A percentile compares a stretch with the other conserved stretches of the same genome.
Conservation (phyloP, 192 early-diverging fungal genomes). For the Jimgerdemannia lactiflua region DNA sequence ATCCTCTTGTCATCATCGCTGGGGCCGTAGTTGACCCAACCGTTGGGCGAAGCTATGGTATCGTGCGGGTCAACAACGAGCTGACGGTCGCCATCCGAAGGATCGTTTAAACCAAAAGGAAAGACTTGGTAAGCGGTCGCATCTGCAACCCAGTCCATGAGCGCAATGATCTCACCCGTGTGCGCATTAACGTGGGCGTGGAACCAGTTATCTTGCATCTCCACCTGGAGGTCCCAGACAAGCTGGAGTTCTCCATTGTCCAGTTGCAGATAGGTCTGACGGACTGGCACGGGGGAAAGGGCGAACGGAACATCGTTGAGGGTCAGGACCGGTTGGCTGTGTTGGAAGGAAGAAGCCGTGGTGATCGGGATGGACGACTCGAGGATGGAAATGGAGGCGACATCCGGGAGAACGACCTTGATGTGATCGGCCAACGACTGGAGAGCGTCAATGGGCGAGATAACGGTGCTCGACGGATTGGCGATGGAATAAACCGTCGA, state of each 20-base stretch:
- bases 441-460: conserved; percentile 65
- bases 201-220: conserved; percentile 82
- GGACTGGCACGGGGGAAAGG: conserved; percentile 51
- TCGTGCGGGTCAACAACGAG: conserved; percentile 54
- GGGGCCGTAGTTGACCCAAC: conserved; percentile 69
- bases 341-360: conserved; percentile 31
- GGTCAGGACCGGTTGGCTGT: conserved; percentile 28
- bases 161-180: conserved; percentile 55
- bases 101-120: conserved; percentile 80
- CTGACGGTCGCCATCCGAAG: conserved; percentile 58
- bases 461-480: conserved; percentile 9
- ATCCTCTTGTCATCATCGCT: not conserved
- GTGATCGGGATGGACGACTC: conserved; percentile 17
- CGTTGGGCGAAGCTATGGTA: conserved; percentile 54
- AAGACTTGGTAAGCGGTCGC: conserved; percentile 73
- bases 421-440: conserved; percentile 58
- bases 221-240: conserved; percentile 82
- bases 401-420: conserved; percentile 45
- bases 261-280: conserved; percentile 63
- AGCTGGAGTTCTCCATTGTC: conserved; percentile 54
- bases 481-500: not conserved
- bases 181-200: conserved; percentile 64
- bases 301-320: conserved; percentile 53
- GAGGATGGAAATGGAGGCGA: conserved; percentile 16
- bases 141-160: conserved; percentile 87